phyloP scores from a whole-genome alignment of 106 monocot species.

The Dioscorea dumetorum region DNA sequence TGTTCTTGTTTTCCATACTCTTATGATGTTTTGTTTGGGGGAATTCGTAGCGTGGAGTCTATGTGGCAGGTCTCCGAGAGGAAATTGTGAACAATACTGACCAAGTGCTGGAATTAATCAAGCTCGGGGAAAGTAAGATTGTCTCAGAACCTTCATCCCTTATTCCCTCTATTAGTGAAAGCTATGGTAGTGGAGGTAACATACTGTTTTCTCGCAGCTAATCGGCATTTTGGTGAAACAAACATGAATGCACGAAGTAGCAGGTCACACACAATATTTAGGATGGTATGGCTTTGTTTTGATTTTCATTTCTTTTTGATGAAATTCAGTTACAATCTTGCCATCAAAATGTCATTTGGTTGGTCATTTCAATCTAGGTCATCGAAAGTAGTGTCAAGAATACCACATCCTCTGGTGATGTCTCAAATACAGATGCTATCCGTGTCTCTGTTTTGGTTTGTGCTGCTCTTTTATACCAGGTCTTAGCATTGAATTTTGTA shows the following conservation, averaged over 20 bases:
- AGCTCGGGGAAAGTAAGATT: constrained; percentile 73
- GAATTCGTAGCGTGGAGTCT: constrained; percentile 63
- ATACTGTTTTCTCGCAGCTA: constrained; percentile 34
- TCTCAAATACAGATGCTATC: constrained; percentile 60
- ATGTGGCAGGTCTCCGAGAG: constrained; percentile 77
- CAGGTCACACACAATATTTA: constrained; percentile 93
- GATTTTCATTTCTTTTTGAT: constrained; percentile 1
- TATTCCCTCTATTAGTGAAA: no score
- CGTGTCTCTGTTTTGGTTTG: constrained; percentile 89
- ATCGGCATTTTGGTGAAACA: constrained; percentile 94
- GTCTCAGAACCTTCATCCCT: not conserved
- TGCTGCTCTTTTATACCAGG: not conserved
- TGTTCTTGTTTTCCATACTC: no score
- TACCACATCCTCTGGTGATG: constrained; percentile 25
- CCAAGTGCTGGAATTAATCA: constrained; percentile 84
- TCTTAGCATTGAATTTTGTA: no score
- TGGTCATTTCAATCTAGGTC: constrained; percentile 38
- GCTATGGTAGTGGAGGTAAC: no score
- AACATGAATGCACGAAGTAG: constrained; percentile 93
- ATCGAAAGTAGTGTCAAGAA: constrained; percentile 85
- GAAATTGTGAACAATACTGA: constrained; percentile 81
- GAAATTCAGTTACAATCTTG: not conserved
- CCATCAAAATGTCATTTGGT: not conserved
- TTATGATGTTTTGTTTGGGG: no score
- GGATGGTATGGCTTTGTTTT: constrained; percentile 55